Conservation (phyloP, 768 basidiomycete genomes). For the Cantharellus anzutake region DNA sequence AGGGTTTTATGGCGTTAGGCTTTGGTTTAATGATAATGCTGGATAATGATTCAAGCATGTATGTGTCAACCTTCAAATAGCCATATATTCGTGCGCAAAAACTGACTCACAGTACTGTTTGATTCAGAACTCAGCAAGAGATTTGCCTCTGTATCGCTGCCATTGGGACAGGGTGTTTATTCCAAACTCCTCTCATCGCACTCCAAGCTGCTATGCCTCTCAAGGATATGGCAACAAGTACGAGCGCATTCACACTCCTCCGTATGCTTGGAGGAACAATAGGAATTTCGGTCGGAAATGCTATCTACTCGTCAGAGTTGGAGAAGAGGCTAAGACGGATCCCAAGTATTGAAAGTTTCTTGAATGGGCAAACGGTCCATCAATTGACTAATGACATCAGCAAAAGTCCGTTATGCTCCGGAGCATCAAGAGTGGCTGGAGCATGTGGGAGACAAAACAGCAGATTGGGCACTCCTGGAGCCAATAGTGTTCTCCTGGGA, state of each 20-base stretch:
- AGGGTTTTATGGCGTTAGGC: conserved; percentile 33
- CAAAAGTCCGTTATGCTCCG: no score
- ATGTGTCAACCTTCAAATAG: conserved; percentile 10
- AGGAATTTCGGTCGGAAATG: conserved; percentile 14
- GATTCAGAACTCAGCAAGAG: conserved; percentile 36
- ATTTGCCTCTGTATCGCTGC: conserved; percentile 49
- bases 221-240: conserved; percentile 13
- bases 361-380: conserved; percentile 3
- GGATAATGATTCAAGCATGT: conserved; percentile 35
- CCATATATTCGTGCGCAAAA: not conserved
- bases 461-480: no score
- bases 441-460: no score
- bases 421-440: no score
- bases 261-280: conserved; percentile 18
- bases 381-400: conserved; percentile 8
- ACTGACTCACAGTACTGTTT: no score
- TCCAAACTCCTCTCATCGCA: conserved; percentile 19
- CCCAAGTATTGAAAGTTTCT: conserved; percentile 5
- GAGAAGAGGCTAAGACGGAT: conserved; percentile 3
- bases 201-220: conserved; percentile 16
- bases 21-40: conserved; percentile 57
- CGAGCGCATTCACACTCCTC: conserved; percentile 12
- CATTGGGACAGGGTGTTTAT: conserved; percentile 43
- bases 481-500: no score
- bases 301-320: conserved; percentile 13